phyloP scores from a whole-genome alignment of 306 rosid species.

The Nissolia schottii region DNA sequence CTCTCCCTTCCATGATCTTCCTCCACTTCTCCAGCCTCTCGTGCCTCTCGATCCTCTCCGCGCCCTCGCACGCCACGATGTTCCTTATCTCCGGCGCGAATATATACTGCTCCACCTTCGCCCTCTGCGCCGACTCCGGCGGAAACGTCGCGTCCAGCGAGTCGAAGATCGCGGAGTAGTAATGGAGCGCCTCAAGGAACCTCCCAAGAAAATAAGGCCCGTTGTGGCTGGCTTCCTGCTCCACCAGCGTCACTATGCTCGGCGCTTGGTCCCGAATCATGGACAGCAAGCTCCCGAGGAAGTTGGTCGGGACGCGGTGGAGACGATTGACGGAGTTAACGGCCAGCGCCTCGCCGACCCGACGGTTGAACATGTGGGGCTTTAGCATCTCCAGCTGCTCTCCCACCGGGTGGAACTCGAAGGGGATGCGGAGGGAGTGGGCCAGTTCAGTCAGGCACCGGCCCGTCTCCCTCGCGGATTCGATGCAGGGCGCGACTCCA shows the following conservation, averaged over 20 bases:
- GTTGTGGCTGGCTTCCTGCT: slow-evolving; percentile 89
- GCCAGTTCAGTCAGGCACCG: slow-evolving; percentile 64
- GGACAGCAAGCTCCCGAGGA: slow-evolving; percentile 46
- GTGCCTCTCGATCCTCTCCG: slow-evolving; percentile 71
- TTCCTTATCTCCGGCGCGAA: slow-evolving; percentile 84
- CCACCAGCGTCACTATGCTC: slow-evolving; percentile 66
- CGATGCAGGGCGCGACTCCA: slow-evolving; percentile 45
- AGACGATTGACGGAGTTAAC: slow-evolving; percentile 76
- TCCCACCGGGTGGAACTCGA: slow-evolving; percentile 74
- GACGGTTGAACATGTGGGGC: slow-evolving; percentile 77
- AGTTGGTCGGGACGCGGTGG: slow-evolving; percentile 56
- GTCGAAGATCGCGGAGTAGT: slow-evolving; percentile 82
- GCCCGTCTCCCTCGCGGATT: slow-evolving; percentile 59
- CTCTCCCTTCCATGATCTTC: slow-evolving; percentile 84
- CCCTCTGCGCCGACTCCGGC: slow-evolving; percentile 64
- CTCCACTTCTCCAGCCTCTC: slow-evolving; percentile 93
- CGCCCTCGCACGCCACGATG: slow-evolving; percentile 79
- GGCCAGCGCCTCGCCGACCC: slow-evolving; percentile 77
- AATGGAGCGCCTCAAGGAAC: slow-evolving; percentile 76
- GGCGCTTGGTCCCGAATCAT: slow-evolving; percentile 92
- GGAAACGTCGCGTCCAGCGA: slow-evolving; percentile 88
- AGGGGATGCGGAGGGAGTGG: slow-evolving; percentile 77
- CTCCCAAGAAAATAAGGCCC: slow-evolving; percentile 82
- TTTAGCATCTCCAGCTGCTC: slow-evolving; percentile 65
- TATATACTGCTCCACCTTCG: slow-evolving; percentile 91